Evolutionary conservation across 371 early-diverging fungal genomes (phyloP), one percentile per base, ranked within the genome.

Genomic region (Cokeromyces recurvatus): DNA sequence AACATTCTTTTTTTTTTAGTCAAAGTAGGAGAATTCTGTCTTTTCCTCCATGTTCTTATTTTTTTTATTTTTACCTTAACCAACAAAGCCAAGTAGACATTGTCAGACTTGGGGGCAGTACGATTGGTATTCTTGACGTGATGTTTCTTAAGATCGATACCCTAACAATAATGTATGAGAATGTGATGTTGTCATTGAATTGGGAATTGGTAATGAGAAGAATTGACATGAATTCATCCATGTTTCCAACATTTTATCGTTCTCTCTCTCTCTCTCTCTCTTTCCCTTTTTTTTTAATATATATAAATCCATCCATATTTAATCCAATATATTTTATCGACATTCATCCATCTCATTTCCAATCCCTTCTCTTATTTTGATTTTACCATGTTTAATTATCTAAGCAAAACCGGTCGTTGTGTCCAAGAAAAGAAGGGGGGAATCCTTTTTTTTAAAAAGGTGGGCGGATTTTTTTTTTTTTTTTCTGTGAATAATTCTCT

Each of bases 101-200:
- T 86, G 72, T 90, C 78, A 57, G 90, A 90, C 72, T 84, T 81
- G 71, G 97, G 95, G 55, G 85, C 92, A 65, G 77, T 66, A 67
- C 97, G 83, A 77, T 80, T 77, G 59, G 78, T 78, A 81, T 90
- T 93, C 89, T 89, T 92, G 62, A 84, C 87, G 89, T 96, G 95
- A 78, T 95, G 91, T 74, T 91, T 89, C 78, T 85, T 85, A 61
- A 93, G 81, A 81, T 96, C 96, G 79, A 94, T 91, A 91, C 94
- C 97, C 97, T 90, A 73, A 24, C 32, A 1, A 32, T 35, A 36
- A 15, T n/a, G n/a, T n/a, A n/a, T n/a, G n/a, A n/a, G n/a, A n/a
- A n/a, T n/a, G n/a, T n/a, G n/a, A n/a, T n/a, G n/a, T n/a, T n/a
- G n/a, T n/a, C 19, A 3, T 9, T 38, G 4, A 36, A 3, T 3